A percentile compares a stretch with the other conserved stretches of the same genome.
Evolutionary conservation across 164 flowering plant genomes (phyloP).

Genomic region (Aristolochia californica): DNA sequence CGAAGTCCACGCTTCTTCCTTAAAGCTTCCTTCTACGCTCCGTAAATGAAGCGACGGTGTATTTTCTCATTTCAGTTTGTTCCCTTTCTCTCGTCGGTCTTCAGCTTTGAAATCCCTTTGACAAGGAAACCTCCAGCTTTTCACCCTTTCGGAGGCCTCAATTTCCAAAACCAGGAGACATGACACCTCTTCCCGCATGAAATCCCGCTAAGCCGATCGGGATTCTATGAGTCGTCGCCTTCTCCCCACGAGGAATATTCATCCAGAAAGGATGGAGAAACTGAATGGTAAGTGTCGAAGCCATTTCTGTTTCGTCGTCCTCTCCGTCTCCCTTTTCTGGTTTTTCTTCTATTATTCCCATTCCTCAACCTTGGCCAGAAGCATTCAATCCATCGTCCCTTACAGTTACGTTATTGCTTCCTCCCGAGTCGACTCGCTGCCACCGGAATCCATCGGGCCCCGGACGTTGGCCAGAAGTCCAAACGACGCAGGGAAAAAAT

Average conservation of each 20-base stretch:
- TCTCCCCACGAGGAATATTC: background rate
- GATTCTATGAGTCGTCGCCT: background rate
- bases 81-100: too few species aligned
- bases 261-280: background rate
- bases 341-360: background rate
- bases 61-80: too few species aligned
- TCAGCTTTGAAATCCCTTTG: too few species aligned
- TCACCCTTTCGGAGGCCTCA: too few species aligned
- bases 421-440: background rate
- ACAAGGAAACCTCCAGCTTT: too few species aligned
- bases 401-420: background rate
- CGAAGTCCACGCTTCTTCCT: too few species aligned
- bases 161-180: too few species aligned
- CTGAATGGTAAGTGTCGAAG: background rate
- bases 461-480: background rate
- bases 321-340: constrained; percentile 1
- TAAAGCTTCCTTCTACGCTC: too few species aligned
- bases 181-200: too few species aligned
- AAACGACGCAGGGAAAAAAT: background rate
- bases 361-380: background rate
- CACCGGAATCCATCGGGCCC: background rate
- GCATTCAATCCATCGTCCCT: background rate
- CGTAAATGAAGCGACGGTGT: too few species aligned
- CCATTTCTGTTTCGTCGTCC: background rate
- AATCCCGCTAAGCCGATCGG: too few species aligned